phyloP scores from a whole-genome alignment of 192 early-diverging fungal species.

The Funneliformis mosseae region DNA sequence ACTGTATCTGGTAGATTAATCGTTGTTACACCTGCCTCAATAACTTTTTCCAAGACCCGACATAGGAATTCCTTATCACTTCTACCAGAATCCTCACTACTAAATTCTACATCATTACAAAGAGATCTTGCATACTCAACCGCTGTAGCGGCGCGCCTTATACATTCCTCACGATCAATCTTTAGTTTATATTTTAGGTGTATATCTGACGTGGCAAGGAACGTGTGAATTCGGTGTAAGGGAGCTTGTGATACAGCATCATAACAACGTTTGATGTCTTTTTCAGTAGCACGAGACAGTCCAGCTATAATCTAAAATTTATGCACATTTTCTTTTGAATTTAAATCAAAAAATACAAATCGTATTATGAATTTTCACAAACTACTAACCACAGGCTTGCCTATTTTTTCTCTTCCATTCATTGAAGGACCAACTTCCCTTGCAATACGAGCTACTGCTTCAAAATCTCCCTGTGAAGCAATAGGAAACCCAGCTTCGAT shows the following conservation, averaged over 20 bases:
- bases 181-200: constrained; percentile 94
- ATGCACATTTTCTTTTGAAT: neutral
- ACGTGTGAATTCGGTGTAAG: constrained; percentile 87
- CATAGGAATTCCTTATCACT: constrained; percentile 89
- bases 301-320: constrained; percentile 75
- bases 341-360: neutral
- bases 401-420: constrained; percentile 75
- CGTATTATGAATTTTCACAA: neutral
- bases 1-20: constrained; percentile 99
- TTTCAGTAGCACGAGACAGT: constrained; percentile 80
- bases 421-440: constrained; percentile 86
- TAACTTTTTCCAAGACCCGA: constrained; percentile 77
- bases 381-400: constrained; percentile 75
- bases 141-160: constrained; percentile 74
- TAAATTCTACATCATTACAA: constrained; percentile 91
- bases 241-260: constrained; percentile 91
- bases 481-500: constrained; percentile 97
- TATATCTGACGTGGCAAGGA: constrained; percentile 96
- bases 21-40: constrained; percentile 90
- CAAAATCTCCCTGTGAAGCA: constrained; percentile 93
- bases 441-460: constrained; percentile 92
- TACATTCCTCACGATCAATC: constrained; percentile 85
- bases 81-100: constrained; percentile 92
- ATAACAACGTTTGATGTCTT: constrained; percentile 86
- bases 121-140: constrained; percentile 79